A percentile compares a stretch with the other conserved stretches of the same genome.
Evolutionary conservation across 768 basidiomycete genomes (phyloP).

Genomic region (Hericium erinaceus): DNA sequence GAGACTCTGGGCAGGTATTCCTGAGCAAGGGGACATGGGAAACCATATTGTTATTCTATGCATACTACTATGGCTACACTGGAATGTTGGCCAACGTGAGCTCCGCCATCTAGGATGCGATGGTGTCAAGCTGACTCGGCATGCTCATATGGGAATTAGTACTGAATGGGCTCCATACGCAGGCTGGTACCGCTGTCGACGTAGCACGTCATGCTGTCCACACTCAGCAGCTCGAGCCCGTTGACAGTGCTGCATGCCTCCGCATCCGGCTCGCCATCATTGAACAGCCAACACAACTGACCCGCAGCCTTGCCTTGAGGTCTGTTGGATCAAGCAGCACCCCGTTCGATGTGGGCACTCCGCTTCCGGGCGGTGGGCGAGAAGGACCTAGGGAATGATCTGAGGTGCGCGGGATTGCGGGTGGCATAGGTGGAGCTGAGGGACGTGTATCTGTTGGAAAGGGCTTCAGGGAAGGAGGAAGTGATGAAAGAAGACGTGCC

Average conservation of each 20-base stretch:
- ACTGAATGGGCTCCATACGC: too few species aligned
- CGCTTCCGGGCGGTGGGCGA: neutral
- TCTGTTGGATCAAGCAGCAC: slow-evolving; percentile 1
- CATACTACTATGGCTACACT: too few species aligned
- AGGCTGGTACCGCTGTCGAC: slow-evolving; percentile 44
- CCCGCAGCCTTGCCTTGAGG: neutral
- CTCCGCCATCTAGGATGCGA: too few species aligned
- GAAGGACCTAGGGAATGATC: slow-evolving; percentile 17
- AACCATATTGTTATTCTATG: too few species aligned
- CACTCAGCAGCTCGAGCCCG: neutral
- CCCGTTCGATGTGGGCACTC: neutral
- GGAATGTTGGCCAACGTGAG: too few species aligned
- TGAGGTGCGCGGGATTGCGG: slow-evolving; percentile 74
- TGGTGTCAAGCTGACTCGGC: too few species aligned
- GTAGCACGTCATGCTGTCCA: neutral
- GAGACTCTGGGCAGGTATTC: too few species aligned
- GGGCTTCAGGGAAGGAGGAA: neutral
- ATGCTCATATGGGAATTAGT: too few species aligned
- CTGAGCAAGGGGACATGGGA: too few species aligned
- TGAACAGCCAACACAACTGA: neutral
- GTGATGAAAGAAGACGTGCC: slow-evolving; percentile 33
- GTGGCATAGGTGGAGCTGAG: slow-evolving; percentile 95
- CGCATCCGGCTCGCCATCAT: too few species aligned
- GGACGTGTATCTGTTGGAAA: slow-evolving; percentile 71
- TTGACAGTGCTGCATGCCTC: neutral